Evolutionary conservation across 2,329 filamentous ascomycete species (phyloP).

Genomic region (Myriosclerotinia scirpicola): DNA sequence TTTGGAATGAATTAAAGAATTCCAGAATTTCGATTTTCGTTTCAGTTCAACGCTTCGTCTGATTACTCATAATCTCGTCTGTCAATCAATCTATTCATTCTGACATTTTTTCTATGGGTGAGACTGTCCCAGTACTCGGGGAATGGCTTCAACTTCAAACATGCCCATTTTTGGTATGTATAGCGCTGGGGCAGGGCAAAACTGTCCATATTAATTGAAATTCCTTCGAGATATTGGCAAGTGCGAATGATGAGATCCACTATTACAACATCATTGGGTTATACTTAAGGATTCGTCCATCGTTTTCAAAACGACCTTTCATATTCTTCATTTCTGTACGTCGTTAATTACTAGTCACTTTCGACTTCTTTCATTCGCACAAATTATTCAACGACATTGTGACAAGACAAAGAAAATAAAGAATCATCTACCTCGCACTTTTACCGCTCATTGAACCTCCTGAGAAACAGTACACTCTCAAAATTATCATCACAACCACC

Average conservation of each 20-base stretch:
- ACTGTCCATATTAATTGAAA: constrained; percentile 3
- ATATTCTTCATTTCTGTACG: background rate
- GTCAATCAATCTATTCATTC: background rate
- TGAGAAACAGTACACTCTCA: background rate
- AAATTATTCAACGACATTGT: background rate
- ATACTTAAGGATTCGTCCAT: constrained; percentile 1
- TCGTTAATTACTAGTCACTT: background rate
- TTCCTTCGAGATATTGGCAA: constrained; percentile 8
- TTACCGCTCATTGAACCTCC: background rate
- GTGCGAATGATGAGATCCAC: background rate
- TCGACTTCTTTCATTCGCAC: background rate
- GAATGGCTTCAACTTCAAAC: background rate
- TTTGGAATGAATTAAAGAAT: background rate
- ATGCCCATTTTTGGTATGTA: background rate
- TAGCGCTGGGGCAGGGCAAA: constrained; percentile 2
- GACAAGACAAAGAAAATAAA: background rate
- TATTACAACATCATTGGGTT: background rate
- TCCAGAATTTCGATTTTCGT: background rate
- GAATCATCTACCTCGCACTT: background rate
- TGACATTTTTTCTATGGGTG: background rate
- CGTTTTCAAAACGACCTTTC: background rate
- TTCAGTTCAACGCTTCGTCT: background rate
- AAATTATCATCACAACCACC: background rate
- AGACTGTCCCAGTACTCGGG: background rate
- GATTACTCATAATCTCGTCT: too few species aligned